phyloP scores from a whole-genome alignment of 257 asterid genomes.

The Nicotiana tomentosiformis region DNA sequence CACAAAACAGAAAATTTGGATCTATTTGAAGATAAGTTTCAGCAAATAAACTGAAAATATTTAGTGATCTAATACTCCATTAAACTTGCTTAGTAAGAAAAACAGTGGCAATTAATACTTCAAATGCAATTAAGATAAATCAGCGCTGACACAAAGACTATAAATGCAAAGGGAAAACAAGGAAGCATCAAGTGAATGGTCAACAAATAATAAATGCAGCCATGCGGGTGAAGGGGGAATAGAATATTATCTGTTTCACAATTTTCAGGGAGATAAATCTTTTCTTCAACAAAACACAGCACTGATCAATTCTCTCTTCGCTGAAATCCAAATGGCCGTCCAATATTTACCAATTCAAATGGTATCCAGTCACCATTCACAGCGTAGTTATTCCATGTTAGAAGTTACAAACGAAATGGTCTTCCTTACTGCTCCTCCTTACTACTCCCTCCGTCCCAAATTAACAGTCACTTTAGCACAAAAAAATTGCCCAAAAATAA shows the following conservation, averaged over 20 bases:
- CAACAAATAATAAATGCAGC: neutral
- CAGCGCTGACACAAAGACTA: neutral
- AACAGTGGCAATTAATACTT: neutral
- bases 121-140: neutral
- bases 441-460: no score
- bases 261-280: neutral
- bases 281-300: neutral
- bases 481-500: no score
- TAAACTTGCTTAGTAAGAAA: neutral
- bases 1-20: neutral
- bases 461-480: no score
- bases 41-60: neutral
- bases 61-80: neutral
- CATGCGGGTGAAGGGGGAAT: neutral
- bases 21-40: neutral
- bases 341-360: neutral
- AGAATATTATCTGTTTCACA: neutral
- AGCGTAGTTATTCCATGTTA: neutral
- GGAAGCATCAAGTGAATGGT: neutral
- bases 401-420: neutral
- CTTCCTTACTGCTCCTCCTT: neutral
- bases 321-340: neutral
- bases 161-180: neutral
- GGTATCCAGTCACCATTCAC: neutral
- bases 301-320: neutral